Evolutionary conservation across 495 filamentous ascomycete species (phyloP).

Genomic region (Arthonia radiata): DNA sequence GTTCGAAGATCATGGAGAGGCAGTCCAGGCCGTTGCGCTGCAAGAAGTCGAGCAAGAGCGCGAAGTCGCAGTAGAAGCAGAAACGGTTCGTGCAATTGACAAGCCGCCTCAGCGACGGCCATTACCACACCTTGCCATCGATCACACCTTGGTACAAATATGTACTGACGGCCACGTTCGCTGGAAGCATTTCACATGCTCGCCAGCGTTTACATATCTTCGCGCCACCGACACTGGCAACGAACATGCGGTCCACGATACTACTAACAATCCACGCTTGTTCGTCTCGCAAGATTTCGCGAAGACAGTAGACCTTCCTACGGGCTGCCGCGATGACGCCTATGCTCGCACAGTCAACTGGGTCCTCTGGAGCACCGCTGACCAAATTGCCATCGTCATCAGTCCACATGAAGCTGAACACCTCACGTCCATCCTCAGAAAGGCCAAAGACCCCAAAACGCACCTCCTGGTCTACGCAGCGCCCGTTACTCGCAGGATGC

Average conservation of each 20-base stretch:
- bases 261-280: conserved; percentile 8
- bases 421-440: conserved; percentile 18
- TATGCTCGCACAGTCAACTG: conserved; percentile 22
- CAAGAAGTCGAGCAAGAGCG: conserved; percentile 30
- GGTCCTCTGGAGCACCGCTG: conserved; percentile 18
- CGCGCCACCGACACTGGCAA: conserved; percentile 12
- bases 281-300: conserved; percentile 19
- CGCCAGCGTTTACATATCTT: conserved; percentile 14
- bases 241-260: conserved; percentile 12
- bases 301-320: conserved; percentile 11
- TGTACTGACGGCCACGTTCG: conserved; percentile 14
- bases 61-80: conserved; percentile 22
- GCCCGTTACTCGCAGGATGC: conserved; percentile 26
- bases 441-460: conserved; percentile 1
- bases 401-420: conserved; percentile 30
- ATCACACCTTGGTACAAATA: conserved; percentile 16
- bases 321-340: conserved; percentile 1
- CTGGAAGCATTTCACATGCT: conserved; percentile 6
- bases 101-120: conserved; percentile 11
- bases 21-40: conserved; percentile 17
- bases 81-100: conserved; percentile 23
- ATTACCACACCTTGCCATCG: conserved; percentile 12
- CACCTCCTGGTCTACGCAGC: conserved; percentile 27
- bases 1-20: conserved; percentile 10
- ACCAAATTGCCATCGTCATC: conserved; percentile 20